Base-by-base conservation (phyloP, 805 yeast species). In the Candida golubevii region DNA sequence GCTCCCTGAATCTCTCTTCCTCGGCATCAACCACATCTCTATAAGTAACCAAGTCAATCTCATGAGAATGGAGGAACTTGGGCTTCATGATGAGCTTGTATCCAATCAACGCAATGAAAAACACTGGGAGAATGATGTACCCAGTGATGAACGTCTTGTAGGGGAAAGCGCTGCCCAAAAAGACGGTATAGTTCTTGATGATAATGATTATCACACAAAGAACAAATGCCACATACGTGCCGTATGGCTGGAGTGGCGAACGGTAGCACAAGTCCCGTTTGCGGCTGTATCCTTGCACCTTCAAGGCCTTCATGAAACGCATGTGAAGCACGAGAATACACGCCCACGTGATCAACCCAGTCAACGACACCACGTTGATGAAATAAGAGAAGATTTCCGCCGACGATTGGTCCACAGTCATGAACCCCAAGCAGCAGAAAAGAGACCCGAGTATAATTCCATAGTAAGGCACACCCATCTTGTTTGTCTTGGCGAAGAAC, bases 291-390 rank as follows among this genome's bases (percentile, higher is more conserved):
- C 87, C 87, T 65, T 85, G 91, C 2, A 79, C 88, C 56, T 70
- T 75, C 49, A 79, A 69, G 1, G 90, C 91, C 49, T 67, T 70
- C 69, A 72, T 72, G 66, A 85, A 86, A 53, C 77, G 73, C 42
- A 86, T 69, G 63, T 82, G 85, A 26, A 88, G 80, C 47, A 82
- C 69, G 47, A 83, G 65, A 54, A 86, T 84, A 42, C 85, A 76
- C 36, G 82, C 71, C 90, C 91, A 86, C 41, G 88, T 82, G 54
- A 85, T 63, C 45, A 85, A 69, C 50, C 90, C 90, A 45, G 84
- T 80, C 53, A 85, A 81, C 15, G 91, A 80, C 36, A 83, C 88
- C 47, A 83, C 83, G 54, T 83, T 85, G 48, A 85, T 88, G 55
- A 86, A 82, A 60, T 83, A 83, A 38, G 61, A 67, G 68, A 86